These are phyloP conservation scores for Dioszegia crocea DNA, from an alignment of 768 basidiomycete species.

Conservation along the genomic window DNA sequence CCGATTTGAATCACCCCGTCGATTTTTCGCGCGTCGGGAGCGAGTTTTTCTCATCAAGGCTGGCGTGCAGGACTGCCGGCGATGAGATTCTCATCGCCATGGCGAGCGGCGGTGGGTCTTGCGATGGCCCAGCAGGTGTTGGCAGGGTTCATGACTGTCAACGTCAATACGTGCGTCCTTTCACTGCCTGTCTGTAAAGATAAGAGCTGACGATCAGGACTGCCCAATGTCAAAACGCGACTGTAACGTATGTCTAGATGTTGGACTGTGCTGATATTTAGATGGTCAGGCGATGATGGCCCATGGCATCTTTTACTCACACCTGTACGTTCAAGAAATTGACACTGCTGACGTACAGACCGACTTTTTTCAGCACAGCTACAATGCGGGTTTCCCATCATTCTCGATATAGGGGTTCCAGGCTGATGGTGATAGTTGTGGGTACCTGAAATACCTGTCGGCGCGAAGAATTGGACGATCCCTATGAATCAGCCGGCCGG, in stretches of 20 bases:
- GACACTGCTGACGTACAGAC: slow-evolving; percentile 20
- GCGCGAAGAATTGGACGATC: slow-evolving; percentile 20
- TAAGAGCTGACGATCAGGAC: not conserved
- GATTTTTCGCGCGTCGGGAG: no score
- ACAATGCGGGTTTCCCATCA: slow-evolving; percentile 28
- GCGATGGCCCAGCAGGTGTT: not conserved
- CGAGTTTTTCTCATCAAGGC: no score
- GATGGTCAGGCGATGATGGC: slow-evolving; percentile 41
- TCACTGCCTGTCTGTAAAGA: not conserved
- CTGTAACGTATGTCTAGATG: slow-evolving; percentile 3
- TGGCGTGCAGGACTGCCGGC: no score
- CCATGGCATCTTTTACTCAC: slow-evolving; percentile 43
- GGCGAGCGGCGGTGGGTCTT: not conserved
- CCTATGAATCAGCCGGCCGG: slow-evolving; percentile 32
- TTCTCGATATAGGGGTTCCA: no score
- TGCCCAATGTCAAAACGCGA: slow-evolving; percentile 7
- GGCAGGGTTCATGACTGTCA: slow-evolving; percentile 6
- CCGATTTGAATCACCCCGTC: no score
- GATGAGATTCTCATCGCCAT: not conserved
- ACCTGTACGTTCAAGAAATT: slow-evolving; percentile 21
- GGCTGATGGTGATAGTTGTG: slow-evolving; percentile 26
- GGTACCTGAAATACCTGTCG: slow-evolving; percentile 29
- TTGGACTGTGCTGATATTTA: not conserved
- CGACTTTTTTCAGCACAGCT: slow-evolving; percentile 32
- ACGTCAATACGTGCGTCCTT: not conserved